phyloP scores from a whole-genome alignment of 805 yeast species.

The Metschnikowia cerradonensis region DNA sequence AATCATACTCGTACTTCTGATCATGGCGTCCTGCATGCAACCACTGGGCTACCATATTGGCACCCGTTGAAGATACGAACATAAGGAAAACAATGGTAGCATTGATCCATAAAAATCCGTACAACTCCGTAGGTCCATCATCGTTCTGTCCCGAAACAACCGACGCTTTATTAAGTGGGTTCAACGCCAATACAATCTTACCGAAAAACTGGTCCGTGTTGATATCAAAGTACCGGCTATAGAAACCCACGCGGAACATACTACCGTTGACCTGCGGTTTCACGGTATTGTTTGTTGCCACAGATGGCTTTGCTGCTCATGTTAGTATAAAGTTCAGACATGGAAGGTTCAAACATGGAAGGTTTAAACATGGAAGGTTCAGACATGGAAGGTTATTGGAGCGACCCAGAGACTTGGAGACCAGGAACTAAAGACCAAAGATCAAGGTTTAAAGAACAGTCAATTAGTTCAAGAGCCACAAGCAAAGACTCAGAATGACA shows the following conservation, averaged over 20 bases:
- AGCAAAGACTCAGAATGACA: not conserved
- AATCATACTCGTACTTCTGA: constrained; percentile 52
- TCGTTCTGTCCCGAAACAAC: constrained; percentile 14
- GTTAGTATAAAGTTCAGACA: not conserved
- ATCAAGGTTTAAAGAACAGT: not conserved
- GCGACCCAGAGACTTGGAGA: not conserved
- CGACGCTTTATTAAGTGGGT: constrained; percentile 42
- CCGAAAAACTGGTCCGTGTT: constrained; percentile 57
- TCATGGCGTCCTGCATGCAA: constrained; percentile 36
- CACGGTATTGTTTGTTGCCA: not conserved
- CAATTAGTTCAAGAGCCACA: not conserved
- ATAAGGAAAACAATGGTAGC: constrained; percentile 72
- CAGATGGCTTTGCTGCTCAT: not conserved
- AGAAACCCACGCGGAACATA: constrained; percentile 46
- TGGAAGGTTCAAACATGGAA: not conserved
- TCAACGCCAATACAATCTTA: constrained; percentile 53
- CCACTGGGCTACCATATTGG: constrained; percentile 59
- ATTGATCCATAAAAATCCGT: constrained; percentile 89
- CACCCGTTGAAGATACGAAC: constrained; percentile 71
- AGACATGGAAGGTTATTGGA: not conserved
- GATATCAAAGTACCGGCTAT: constrained; percentile 65
- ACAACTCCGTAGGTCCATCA: constrained; percentile 55
- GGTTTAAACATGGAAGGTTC: no score
- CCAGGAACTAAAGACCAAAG: no score
- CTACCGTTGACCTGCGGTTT: constrained; percentile 27